Evolutionary conservation across 169 alveolate genomes (phyloP).

Genomic region (Plasmodium malariae): DNA sequence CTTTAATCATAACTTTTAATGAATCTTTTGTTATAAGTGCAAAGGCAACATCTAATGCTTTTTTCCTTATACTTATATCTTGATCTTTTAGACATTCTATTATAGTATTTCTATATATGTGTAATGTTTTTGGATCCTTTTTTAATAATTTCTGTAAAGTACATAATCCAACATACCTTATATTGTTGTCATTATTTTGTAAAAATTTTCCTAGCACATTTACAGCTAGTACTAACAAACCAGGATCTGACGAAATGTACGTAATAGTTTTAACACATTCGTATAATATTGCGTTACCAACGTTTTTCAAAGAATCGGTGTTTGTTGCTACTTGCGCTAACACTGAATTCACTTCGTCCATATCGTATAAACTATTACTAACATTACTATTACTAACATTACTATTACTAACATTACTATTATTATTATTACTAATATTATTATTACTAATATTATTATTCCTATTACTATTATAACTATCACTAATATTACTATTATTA

Average conservation of each 20-base stretch:
- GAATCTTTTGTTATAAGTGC: slow-evolving; percentile 94
- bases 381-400: neutral
- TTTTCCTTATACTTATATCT: slow-evolving; percentile 95
- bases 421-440: neutral
- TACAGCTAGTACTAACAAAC: slow-evolving; percentile 93
- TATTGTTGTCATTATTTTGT: slow-evolving; percentile 94
- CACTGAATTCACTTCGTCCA: slow-evolving; percentile 92
- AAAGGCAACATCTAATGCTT: slow-evolving; percentile 97
- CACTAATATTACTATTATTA: neutral
- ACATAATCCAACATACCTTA: slow-evolving; percentile 90
- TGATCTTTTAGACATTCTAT: slow-evolving; percentile 94
- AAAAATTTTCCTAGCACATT: slow-evolving; percentile 96
- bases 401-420: neutral
- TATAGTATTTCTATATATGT: slow-evolving; percentile 81
- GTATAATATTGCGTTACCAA: slow-evolving; percentile 97
- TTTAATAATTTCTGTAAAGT: slow-evolving; percentile 93
- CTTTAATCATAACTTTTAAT: slow-evolving; percentile 93
- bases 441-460: neutral
- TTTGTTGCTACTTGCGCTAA: slow-evolving; percentile 96
- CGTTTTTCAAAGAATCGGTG: slow-evolving; percentile 95
- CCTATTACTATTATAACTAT: neutral
- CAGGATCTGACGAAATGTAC: slow-evolving; percentile 90
- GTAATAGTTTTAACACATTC: slow-evolving; percentile 98
- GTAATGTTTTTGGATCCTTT: slow-evolving; percentile 89
- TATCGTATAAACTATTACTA: slow-evolving; percentile 82